These are phyloP conservation scores for Moringa oleifera DNA, from an alignment of 345 rosid species.

Conservation along the genomic window DNA sequence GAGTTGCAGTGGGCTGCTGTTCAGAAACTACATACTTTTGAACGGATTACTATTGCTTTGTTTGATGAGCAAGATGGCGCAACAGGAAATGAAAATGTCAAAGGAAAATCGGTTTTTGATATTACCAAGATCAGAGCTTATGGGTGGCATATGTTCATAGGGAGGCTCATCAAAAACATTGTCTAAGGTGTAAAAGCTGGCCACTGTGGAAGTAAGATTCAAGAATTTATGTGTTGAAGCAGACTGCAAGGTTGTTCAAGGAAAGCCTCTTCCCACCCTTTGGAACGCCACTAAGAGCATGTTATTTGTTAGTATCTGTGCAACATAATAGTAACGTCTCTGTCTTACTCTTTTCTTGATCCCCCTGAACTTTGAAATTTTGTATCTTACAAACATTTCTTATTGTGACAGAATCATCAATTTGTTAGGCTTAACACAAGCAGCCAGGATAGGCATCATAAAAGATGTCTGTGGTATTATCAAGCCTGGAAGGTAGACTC, in stretches of 20 bases:
- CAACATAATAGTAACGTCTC: background rate
- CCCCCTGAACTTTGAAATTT: background rate
- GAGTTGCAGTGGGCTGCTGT: slow-evolving; percentile 44
- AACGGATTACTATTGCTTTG: slow-evolving; percentile 38
- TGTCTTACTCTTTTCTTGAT: background rate
- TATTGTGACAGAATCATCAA: background rate
- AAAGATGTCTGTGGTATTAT: background rate
- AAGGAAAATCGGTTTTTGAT: slow-evolving; percentile 33
- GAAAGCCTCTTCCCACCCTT: slow-evolving; percentile 45
- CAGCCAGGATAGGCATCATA: background rate
- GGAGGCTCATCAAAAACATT: slow-evolving; percentile 44
- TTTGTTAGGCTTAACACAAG: background rate
- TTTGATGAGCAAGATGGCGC: slow-evolving; percentile 17
- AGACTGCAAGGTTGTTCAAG: slow-evolving; percentile 30
- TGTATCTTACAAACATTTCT: background rate
- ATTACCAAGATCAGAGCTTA: slow-evolving; percentile 39
- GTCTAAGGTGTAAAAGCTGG: slow-evolving; percentile 38
- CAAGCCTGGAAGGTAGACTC: background rate
- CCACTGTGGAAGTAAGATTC: slow-evolving; percentile 40
- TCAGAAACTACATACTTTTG: slow-evolving; percentile 48
- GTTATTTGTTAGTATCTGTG: slow-evolving; percentile 19
- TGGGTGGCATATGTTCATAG: slow-evolving; percentile 40
- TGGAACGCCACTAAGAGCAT: slow-evolving; percentile 29
- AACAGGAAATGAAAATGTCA: slow-evolving; percentile 3
- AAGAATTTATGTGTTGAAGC: slow-evolving; percentile 35